Evolutionary conservation across 768 basidiomycete species (phyloP).

Genomic region (Xerocomus spinulosus): DNA sequence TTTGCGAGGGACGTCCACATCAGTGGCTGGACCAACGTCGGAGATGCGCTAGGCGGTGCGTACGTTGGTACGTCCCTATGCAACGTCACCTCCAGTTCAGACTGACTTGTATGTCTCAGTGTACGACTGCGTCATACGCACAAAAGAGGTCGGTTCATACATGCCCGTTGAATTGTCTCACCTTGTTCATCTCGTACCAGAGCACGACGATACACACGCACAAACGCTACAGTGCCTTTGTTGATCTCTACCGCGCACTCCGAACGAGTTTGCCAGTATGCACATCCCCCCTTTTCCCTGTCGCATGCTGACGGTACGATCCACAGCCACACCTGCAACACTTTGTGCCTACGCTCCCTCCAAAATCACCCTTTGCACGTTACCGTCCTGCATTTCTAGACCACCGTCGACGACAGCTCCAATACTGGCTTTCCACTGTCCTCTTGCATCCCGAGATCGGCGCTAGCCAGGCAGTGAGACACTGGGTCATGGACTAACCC

Average conservation of each 20-base stretch:
- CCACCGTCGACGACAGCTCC: slow-evolving; percentile 50
- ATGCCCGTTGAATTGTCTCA: not conserved
- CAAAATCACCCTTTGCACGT: slow-evolving; percentile 63
- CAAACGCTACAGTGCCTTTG: slow-evolving; percentile 67
- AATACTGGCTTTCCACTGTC: slow-evolving; percentile 63
- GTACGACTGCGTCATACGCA: slow-evolving; percentile 66
- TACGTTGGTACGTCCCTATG: slow-evolving; percentile 50
- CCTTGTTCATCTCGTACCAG: slow-evolving; percentile 22
- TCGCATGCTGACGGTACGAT: not conserved
- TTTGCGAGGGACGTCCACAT: slow-evolving; percentile 67
- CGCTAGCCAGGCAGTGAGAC: slow-evolving; percentile 51
- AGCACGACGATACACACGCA: slow-evolving; percentile 61
- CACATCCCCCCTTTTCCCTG: not conserved
- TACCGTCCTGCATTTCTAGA: slow-evolving; percentile 69
- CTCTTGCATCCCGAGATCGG: slow-evolving; percentile 70
- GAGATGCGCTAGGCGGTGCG: slow-evolving; percentile 57
- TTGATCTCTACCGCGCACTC: slow-evolving; percentile 46
- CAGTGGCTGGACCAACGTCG: slow-evolving; percentile 68
- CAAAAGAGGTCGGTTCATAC: slow-evolving; percentile 46
- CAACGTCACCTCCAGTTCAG: not conserved
- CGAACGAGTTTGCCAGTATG: slow-evolving; percentile 50
- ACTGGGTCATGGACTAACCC: slow-evolving; percentile 52
- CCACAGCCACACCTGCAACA: slow-evolving; percentile 41
- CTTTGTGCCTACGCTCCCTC: slow-evolving; percentile 57
- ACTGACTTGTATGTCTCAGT: slow-evolving; percentile 32